Evolutionary conservation across 1,284 basidiomycete species (phyloP), one percentile per base, ranked within the genome.

Genomic region (Sphagnurus paluster): DNA sequence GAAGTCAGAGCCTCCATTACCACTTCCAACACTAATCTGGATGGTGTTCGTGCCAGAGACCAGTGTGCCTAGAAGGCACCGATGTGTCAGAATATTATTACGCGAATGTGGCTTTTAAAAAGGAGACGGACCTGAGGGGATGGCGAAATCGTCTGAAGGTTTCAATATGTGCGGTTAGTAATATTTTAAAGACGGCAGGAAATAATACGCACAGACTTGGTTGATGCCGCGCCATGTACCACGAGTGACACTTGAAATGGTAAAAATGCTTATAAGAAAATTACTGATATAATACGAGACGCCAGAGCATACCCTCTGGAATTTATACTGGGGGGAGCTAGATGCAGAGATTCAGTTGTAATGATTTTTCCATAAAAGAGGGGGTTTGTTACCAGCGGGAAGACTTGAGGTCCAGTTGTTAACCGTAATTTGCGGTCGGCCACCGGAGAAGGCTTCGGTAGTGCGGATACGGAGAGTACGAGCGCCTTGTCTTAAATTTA

Each of bases 161-260:
- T n/a, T n/a, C n/a, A n/a, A n/a, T n/a, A n/a, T n/a, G n/a, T n/a
- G n/a, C n/a, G n/a, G n/a, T n/a, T n/a, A n/a, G n/a, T n/a, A n/a
- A n/a, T n/a, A n/a, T n/a, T n/a, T n/a, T n/a, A n/a, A n/a, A n/a
- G n/a, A n/a, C n/a, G n/a, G n/a, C n/a, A 26, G 34, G 16, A 20
- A 19, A 24, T 42, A 9, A 28, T 54, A 66, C 66, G 64, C 46
- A 69, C 70, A 73, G 44, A 71, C 61, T 65, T 69, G 61, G 46
- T 74, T 74, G 29, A 70, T 36, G n/a, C 72, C 72, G 30, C 72
- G 68, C 71, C 71, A 75, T 28, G 73, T 75, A 23, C 72, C 73
- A 45, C 69, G 67, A 41, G 70, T 71, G 21, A 73, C 67, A 36
- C 69, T 53, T 32, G 8, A 32, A 30, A n/a, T n/a, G 32, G 33